A percentile compares a stretch with the other conserved stretches of the same genome.
phyloP scores from a whole-genome alignment of 2,329 filamentous ascomycete species.

The Tolypocladium guangdongense region DNA sequence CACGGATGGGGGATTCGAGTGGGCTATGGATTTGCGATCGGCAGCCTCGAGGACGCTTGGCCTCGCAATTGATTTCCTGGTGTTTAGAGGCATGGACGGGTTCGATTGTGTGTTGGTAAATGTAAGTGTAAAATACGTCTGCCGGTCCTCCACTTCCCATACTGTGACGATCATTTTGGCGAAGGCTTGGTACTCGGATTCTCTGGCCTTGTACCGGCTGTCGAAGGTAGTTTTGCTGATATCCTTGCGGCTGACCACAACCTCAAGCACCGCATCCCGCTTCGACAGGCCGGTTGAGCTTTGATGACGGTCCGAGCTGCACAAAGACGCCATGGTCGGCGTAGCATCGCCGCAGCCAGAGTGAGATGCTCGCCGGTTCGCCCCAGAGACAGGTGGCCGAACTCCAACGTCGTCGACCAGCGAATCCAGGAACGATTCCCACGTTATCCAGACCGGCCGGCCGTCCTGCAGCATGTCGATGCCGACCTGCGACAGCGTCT shows the following conservation, averaged over 20 bases:
- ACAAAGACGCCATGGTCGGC: conserved; percentile 18
- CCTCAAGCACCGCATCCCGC: conserved; percentile 56
- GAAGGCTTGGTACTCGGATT: conserved; percentile 33
- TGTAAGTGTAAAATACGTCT: conserved; percentile 62
- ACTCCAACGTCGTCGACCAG: conserved; percentile 32
- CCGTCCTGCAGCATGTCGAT: conserved; percentile 65
- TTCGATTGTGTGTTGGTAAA: conserved; percentile 52
- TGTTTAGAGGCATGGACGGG: conserved; percentile 17
- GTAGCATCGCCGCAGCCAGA: conserved; percentile 25
- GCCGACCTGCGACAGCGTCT: conserved; percentile 57
- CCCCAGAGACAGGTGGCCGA: conserved; percentile 12
- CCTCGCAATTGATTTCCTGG: conserved; percentile 27
- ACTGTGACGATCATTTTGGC: conserved; percentile 70
- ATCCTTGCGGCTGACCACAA: conserved; percentile 47
- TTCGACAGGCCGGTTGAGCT: conserved; percentile 17
- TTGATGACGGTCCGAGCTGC: conserved; percentile 21
- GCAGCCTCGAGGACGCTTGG: conserved; percentile 32
- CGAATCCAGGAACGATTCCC: conserved; percentile 47
- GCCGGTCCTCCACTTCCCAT: conserved; percentile 56
- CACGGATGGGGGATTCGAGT: conserved; percentile 34
- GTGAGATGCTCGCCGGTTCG: conserved; percentile 9
- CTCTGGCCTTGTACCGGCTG: conserved; percentile 21
- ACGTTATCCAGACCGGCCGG: conserved; percentile 45
- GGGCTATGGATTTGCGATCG: conserved; percentile 31
- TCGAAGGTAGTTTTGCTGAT: conserved; percentile 28